A percentile compares a stretch with the other conserved stretches of the same genome.
phyloP scores from a whole-genome alignment of 257 asterid species.

The Solanum bulbocastanum region DNA sequence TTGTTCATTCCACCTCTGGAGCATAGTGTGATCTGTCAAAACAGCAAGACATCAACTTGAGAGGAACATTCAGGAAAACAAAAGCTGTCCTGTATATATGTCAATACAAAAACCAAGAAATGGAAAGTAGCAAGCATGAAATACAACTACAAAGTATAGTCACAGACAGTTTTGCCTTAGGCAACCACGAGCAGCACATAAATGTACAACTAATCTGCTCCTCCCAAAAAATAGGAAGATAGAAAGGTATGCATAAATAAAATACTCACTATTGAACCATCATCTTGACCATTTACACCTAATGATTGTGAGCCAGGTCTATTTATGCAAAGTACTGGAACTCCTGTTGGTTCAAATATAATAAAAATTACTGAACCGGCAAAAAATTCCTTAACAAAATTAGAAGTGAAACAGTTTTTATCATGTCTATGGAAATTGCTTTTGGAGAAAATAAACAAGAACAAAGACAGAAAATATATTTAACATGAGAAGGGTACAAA shows the following conservation, averaged over 20 bases:
- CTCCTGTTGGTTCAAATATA: constrained; percentile 40
- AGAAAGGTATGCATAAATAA: background rate
- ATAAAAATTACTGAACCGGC: background rate
- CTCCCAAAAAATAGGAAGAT: background rate
- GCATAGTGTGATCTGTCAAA: constrained; percentile 50
- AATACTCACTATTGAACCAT: constrained; percentile 59
- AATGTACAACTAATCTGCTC: background rate
- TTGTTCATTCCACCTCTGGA: constrained; percentile 68
- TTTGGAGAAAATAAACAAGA: background rate
- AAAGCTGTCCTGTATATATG: background rate
- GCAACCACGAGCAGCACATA: background rate
- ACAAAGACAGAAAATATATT: background rate
- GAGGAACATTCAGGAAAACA: background rate
- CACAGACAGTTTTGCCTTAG: background rate
- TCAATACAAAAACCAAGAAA: background rate
- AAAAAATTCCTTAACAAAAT: background rate
- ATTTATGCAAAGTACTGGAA: constrained; percentile 71
- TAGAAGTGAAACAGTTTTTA: background rate
- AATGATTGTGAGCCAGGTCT: constrained; percentile 82
- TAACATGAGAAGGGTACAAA: background rate
- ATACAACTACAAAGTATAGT: background rate
- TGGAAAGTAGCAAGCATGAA: background rate
- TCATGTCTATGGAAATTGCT: background rate
- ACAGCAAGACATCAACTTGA: constrained; percentile 12
- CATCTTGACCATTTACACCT: constrained; percentile 76